These are phyloP conservation scores for Ramalina intermedia DNA, from an alignment of 495 filamentous ascomycete species.

Conservation along the genomic window DNA sequence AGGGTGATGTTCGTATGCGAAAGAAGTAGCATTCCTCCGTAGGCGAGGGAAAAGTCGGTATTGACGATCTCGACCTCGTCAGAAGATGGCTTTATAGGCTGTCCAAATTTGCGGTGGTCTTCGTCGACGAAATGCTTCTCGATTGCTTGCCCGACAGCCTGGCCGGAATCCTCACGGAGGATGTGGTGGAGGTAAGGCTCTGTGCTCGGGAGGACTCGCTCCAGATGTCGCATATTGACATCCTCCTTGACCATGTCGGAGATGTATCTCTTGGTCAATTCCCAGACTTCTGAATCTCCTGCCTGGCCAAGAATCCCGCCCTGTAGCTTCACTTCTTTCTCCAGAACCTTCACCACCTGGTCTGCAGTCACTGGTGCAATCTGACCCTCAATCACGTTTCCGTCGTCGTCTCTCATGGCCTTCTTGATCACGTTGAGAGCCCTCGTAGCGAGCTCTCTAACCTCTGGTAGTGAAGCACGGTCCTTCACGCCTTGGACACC, in stretches of 20 bases:
- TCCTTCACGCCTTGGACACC: slow-evolving; percentile 82
- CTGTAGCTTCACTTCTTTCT: slow-evolving; percentile 56
- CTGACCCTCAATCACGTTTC: slow-evolving; percentile 37
- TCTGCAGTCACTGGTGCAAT: slow-evolving; percentile 57
- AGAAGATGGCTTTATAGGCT: slow-evolving; percentile 71
- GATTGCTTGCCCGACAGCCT: slow-evolving; percentile 48
- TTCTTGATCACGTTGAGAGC: slow-evolving; percentile 82
- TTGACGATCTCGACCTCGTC: slow-evolving; percentile 92
- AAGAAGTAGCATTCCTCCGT: slow-evolving; percentile 94
- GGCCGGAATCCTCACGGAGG: slow-evolving; percentile 40
- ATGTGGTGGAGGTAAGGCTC: slow-evolving; percentile 63
- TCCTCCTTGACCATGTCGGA: slow-evolving; percentile 79
- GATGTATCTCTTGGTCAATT: slow-evolving; percentile 57
- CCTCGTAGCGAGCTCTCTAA: slow-evolving; percentile 74
- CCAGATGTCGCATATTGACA: slow-evolving; percentile 65
- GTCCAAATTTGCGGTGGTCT: slow-evolving; percentile 74
- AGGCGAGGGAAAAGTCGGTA: slow-evolving; percentile 92
- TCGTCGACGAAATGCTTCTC: slow-evolving; percentile 62
- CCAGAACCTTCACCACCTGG: slow-evolving; percentile 61
- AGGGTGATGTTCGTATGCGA: slow-evolving; percentile 92
- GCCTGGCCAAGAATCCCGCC: slow-evolving; percentile 42
- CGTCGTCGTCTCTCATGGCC: slow-evolving; percentile 67
- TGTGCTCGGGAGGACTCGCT: slow-evolving; percentile 52
- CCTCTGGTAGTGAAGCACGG: slow-evolving; percentile 83
- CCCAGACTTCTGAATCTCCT: slow-evolving; percentile 48